Evolutionary conservation across 805 yeast genomes (phyloP), one percentile per base, ranked within the genome.

Genomic region (Candida khao-thaluensis): DNA sequence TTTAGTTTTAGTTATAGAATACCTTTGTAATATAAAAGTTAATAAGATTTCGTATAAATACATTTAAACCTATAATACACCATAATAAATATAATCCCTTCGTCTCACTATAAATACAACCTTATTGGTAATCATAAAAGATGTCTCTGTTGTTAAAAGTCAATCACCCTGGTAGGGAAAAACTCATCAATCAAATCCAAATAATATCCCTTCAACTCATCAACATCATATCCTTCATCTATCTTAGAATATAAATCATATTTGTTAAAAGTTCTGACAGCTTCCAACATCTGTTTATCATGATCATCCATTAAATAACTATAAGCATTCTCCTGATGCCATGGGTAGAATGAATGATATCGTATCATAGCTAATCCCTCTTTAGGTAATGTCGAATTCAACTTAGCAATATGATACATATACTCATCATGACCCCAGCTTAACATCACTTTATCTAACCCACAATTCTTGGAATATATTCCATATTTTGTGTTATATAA

Each of bases 351-450:
- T 1, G 86, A 80, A 56, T 82, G 89, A 54, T 82, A 82, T 43
- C 89, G 58, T 34, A 82, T 81, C 85, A 82, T 82, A 1, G 88
- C 87, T 38, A 82, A 62, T 0, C 76, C 88, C 53, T 81, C 83
- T 6, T 71, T 73, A 2, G 87, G 86, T 32, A 82, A 60, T 1
- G 71, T 74, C 10, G 85, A 79, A 51, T 79, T 82, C 41, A 69
- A 66, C 54, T 79, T 81, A 9, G 85, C 85, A 22, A 82, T 64
- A 51, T 81, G 85, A 48, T 81, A 82, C 85, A 82, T 80, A 58
- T 82, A 82, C 53, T 82, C 89, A 55, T 82, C 89, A 51, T 82
- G 89, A 4, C 89, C 89, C 88, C 87, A 82, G 40, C 85, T 78
- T 29, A 82, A 57, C 83, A 82, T 79, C 18, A 82, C 85, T 28